Conservation (phyloP, 192 early-diverging fungal species). For the Jimgerdemannia lactiflua region DNA sequence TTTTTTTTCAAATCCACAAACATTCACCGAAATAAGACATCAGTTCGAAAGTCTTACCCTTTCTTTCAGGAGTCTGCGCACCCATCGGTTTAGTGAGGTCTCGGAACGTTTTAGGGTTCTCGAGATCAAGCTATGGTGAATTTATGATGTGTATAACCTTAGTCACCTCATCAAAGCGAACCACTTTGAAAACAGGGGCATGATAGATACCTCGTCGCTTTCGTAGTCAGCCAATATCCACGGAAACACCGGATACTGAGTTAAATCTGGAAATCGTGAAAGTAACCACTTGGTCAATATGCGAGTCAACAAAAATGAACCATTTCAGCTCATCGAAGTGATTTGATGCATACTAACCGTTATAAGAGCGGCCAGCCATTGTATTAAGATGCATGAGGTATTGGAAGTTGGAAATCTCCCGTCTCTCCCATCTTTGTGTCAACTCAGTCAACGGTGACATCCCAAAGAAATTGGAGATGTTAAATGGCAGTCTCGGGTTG, state of each 20-base stretch:
- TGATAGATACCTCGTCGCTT: slow-evolving; percentile 47
- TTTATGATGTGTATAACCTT: slow-evolving; percentile 20
- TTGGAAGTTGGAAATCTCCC: slow-evolving; percentile 94
- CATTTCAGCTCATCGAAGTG: not conserved
- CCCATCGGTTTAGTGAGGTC: slow-evolving; percentile 94
- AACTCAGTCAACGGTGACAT: slow-evolving; percentile 61
- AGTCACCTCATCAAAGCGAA: not conserved
- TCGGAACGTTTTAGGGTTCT: slow-evolving; percentile 72
- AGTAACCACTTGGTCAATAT: not conserved
- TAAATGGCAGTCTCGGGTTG: slow-evolving; percentile 23
- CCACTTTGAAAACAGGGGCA: not conserved
- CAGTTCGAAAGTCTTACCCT: slow-evolving; percentile 17
- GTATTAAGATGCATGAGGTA: slow-evolving; percentile 95
- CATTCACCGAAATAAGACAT: too few relatives aligned
- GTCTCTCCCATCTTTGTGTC: slow-evolving; percentile 77
- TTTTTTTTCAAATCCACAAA: too few relatives aligned
- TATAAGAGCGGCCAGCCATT: slow-evolving; percentile 77
- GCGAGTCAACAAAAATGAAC: slow-evolving; percentile 4
- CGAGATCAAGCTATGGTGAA: slow-evolving; percentile 65
- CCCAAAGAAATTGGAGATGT: slow-evolving; percentile 61
- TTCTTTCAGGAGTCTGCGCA: slow-evolving; percentile 66
- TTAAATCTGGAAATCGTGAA: slow-evolving; percentile 61
- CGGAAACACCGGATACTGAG: slow-evolving; percentile 97
- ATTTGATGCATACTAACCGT: slow-evolving; percentile 24
- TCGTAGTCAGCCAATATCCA: slow-evolving; percentile 87